phyloP scores from a whole-genome alignment of 2,329 filamentous ascomycete genomes.

The Neocatenulostroma microsporum region DNA sequence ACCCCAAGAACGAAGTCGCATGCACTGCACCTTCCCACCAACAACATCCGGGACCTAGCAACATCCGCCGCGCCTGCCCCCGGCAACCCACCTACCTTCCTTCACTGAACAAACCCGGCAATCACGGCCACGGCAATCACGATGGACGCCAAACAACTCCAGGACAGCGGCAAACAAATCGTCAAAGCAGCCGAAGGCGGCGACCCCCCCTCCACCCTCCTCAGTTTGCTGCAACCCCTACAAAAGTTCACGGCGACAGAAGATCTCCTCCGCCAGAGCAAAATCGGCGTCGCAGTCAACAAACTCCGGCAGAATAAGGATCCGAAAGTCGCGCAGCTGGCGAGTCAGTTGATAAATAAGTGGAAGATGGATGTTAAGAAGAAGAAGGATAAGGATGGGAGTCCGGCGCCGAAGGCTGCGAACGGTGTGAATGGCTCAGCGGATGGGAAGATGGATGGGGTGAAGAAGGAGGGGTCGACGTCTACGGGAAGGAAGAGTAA shows the following conservation, averaged over 20 bases:
- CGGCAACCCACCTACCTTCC: neutral
- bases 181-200: slow-evolving; percentile 69
- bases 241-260: slow-evolving; percentile 76
- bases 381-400: slow-evolving; percentile 37
- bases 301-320: slow-evolving; percentile 77
- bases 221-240: slow-evolving; percentile 70
- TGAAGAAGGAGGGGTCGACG: slow-evolving; percentile 18
- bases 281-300: slow-evolving; percentile 82
- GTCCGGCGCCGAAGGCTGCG: slow-evolving; percentile 28
- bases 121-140: slow-evolving; percentile 18
- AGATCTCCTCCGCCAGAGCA: slow-evolving; percentile 82
- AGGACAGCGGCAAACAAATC: slow-evolving; percentile 67
- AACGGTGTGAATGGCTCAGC: too few species aligned
- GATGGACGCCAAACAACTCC: slow-evolving; percentile 79
- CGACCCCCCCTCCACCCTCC: slow-evolving; percentile 63
- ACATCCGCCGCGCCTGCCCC: too few species aligned
- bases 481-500: slow-evolving; percentile 38
- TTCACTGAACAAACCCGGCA: neutral
- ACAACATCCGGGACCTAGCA: too few species aligned
- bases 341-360: slow-evolving; percentile 75
- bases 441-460: slow-evolving; percentile 42
- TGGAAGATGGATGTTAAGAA: slow-evolving; percentile 72
- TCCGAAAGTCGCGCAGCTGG: slow-evolving; percentile 60
- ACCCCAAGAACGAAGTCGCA: too few species aligned
- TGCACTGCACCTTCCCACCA: too few species aligned